These are phyloP conservation scores for Boletus smithii DNA, from an alignment of 1,284 basidiomycete species.

Conservation along the genomic window DNA sequence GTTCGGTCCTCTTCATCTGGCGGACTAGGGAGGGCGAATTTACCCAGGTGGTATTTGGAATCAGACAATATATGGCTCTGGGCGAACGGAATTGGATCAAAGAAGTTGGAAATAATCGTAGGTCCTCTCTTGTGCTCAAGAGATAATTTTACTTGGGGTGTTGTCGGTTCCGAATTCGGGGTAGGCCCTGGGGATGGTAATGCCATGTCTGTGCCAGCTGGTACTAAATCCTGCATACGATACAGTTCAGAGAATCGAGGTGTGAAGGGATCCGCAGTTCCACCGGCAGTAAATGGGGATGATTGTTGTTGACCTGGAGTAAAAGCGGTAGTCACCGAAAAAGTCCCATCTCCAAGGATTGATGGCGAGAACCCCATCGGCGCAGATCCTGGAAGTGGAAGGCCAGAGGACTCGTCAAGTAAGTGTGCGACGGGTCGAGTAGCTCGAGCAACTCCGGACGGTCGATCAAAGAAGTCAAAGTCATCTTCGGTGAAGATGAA, in stretches of 20 bases:
- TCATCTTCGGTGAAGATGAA: slow-evolving; percentile 80
- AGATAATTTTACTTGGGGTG: slow-evolving; percentile 49
- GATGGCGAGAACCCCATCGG: slow-evolving; percentile 34
- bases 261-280: slow-evolving; percentile 31
- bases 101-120: slow-evolving; percentile 33
- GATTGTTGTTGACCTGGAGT: slow-evolving; percentile 23
- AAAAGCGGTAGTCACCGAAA: slow-evolving; percentile 29
- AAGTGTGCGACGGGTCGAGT: slow-evolving; percentile 13
- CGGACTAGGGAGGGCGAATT: slow-evolving; percentile 68
- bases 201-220: slow-evolving; percentile 33
- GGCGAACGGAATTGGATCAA: slow-evolving; percentile 71
- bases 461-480: slow-evolving; percentile 71
- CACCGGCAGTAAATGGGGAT: slow-evolving; percentile 30
- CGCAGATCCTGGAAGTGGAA: slow-evolving; percentile 29
- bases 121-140: slow-evolving; percentile 15
- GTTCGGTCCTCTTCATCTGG: slow-evolving; percentile 47
- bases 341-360: slow-evolving; percentile 29
- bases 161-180: slow-evolving; percentile 45
- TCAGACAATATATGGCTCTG: slow-evolving; percentile 56
- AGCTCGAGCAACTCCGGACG: slow-evolving; percentile 29
- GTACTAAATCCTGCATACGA: slow-evolving; percentile 17
- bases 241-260: slow-evolving; percentile 29
- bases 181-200: slow-evolving; percentile 43
- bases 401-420: slow-evolving; percentile 18
- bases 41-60: slow-evolving; percentile 69